Conservation (phyloP, 2,329 filamentous ascomycete species). For the Fusarium compactum region DNA sequence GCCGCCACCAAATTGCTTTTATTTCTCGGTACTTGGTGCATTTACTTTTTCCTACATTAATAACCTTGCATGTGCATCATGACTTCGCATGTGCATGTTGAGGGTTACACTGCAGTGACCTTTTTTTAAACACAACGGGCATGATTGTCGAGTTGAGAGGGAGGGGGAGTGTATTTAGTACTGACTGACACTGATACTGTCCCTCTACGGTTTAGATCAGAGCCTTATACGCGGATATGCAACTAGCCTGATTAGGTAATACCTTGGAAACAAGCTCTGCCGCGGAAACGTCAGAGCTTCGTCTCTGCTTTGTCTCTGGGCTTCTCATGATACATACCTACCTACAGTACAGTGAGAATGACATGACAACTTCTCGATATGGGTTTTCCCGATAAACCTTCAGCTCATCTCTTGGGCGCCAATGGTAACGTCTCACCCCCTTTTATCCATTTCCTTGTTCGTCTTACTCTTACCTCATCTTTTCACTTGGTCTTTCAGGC, state of each 20-base stretch:
- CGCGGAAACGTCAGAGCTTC: conserved; percentile 30
- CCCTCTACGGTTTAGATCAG: not conserved
- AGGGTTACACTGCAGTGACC: conserved; percentile 37
- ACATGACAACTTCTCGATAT: conserved; percentile 48
- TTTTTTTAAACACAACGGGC: conserved; percentile 9
- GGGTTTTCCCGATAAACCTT: conserved; percentile 62
- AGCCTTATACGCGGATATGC: conserved; percentile 14
- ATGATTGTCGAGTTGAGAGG: not conserved
- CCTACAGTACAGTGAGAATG: conserved; percentile 34
- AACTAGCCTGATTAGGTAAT: conserved; percentile 29
- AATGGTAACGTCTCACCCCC: conserved; percentile 61
- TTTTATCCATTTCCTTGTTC: not conserved
- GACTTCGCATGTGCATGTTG: conserved; percentile 15
- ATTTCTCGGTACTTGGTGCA: conserved; percentile 8
- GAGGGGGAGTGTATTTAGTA: conserved; percentile 23
- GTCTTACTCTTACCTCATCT: not conserved
- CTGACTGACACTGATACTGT: not conserved
- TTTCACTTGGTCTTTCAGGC: conserved; percentile 19
- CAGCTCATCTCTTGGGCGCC: conserved; percentile 68
- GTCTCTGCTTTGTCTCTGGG: conserved; percentile 1
- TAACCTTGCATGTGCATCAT: conserved; percentile 28
- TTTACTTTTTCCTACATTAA: conserved; percentile 1
- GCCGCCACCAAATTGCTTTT: not conserved
- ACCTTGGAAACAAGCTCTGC: conserved; percentile 27
- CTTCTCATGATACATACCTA: not conserved